Percentiles rank a stretch among this genome's conserved stretches.
Evolutionary conservation across 768 basidiomycete species (phyloP).

Genomic region (Mycena rebaudengoi): DNA sequence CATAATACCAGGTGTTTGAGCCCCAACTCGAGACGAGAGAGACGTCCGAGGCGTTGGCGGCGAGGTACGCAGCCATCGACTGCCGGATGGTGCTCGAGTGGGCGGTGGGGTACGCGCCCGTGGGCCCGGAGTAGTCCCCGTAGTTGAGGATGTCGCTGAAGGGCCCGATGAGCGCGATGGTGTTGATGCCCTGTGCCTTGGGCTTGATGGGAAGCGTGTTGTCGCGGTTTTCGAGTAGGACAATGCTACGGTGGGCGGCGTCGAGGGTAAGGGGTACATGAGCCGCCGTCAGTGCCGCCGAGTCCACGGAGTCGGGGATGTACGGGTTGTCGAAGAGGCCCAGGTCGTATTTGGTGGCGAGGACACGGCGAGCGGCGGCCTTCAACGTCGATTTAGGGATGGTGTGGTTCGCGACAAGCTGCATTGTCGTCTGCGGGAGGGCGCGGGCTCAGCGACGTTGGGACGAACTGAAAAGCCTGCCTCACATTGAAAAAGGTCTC

Average conservation of each 20-base stretch:
- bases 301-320: slow-evolving; percentile 27
- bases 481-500: slow-evolving; percentile 33
- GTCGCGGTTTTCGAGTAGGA: slow-evolving; percentile 34
- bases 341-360: slow-evolving; percentile 34
- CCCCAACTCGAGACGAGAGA: slow-evolving; percentile 34
- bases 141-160: slow-evolving; percentile 34
- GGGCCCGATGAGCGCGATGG: slow-evolving; percentile 34
- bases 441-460: too few relatives aligned
- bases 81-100: slow-evolving; percentile 32
- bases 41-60: slow-evolving; percentile 8
- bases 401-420: slow-evolving; percentile 30
- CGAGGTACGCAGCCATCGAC: slow-evolving; percentile 25
- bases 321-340: slow-evolving; percentile 28
- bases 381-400: slow-evolving; percentile 27
- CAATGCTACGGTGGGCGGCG: slow-evolving; percentile 33
- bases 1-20: slow-evolving; percentile 31
- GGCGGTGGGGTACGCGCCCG: slow-evolving; percentile 31
- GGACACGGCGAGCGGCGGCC: slow-evolving; percentile 27
- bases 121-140: slow-evolving; percentile 34
- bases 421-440: slow-evolving; percentile 17
- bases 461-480: too few relatives aligned
- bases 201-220: slow-evolving; percentile 32
- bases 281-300: slow-evolving; percentile 23
- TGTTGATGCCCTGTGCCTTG: slow-evolving; percentile 19
- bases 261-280: slow-evolving; percentile 34